These are phyloP conservation scores for Paraphaeosphaeria sporulosa DNA, from an alignment of 2,329 filamentous ascomycete genomes.

Conservation along the genomic window DNA sequence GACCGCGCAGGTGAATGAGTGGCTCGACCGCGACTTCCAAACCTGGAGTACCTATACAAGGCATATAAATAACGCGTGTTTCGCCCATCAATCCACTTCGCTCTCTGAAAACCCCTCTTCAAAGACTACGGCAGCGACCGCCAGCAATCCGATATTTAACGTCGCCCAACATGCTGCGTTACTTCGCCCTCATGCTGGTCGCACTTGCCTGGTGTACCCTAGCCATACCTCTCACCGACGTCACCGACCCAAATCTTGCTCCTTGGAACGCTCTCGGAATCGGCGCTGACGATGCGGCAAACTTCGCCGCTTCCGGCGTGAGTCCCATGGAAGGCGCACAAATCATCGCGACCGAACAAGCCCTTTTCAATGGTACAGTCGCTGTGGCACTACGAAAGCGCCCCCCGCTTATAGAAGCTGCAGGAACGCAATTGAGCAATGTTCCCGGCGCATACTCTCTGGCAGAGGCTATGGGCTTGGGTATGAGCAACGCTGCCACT, in stretches of 20 bases:
- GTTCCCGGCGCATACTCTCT: background rate
- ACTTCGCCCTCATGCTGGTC: background rate
- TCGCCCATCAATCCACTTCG: no score
- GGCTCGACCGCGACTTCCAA: no score
- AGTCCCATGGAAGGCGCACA: background rate
- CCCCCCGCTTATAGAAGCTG: background rate
- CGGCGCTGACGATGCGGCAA: background rate
- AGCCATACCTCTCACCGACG: background rate
- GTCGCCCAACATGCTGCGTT: background rate
- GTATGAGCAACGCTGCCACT: background rate
- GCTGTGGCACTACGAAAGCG: background rate
- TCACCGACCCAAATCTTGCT: background rate
- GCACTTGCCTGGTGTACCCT: background rate
- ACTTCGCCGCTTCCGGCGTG: background rate
- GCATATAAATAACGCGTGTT: no score
- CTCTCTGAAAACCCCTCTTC: no score
- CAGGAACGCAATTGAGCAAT: background rate
- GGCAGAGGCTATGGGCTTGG: background rate
- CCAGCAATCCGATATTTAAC: no score
- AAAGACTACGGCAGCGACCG: no score
- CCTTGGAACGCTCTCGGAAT: conserved; percentile 1
- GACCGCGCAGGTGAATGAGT: no score
- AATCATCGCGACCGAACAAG: background rate
- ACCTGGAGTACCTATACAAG: no score
- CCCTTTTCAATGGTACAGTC: conserved; percentile 2